phyloP scores from a whole-genome alignment of 2,329 filamentous ascomycete species.

The Seiridium cupressi region DNA sequence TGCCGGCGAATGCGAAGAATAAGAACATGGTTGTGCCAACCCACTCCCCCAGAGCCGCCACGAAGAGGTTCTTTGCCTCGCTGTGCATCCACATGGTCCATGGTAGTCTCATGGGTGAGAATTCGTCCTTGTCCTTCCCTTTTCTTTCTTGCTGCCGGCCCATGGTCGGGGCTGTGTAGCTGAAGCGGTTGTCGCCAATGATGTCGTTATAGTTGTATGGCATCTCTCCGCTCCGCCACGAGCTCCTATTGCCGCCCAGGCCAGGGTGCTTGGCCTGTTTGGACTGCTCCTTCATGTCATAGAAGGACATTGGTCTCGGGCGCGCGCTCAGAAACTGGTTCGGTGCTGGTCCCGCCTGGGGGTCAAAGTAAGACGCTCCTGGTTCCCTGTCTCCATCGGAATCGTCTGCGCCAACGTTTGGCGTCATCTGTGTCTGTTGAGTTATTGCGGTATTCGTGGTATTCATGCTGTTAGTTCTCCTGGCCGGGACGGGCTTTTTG shows the following conservation, averaged over 20 bases:
- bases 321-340: constrained; percentile 9
- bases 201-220: constrained; percentile 14
- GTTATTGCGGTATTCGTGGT: background rate
- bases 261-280: constrained; percentile 1
- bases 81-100: constrained; percentile 46
- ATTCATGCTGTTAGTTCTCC: constrained; percentile 6
- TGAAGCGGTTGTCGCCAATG: constrained; percentile 12
- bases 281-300: constrained; percentile 15
- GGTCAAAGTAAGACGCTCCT: constrained; percentile 1
- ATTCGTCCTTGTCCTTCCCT: background rate
- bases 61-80: constrained; percentile 41
- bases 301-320: constrained; percentile 14
- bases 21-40: constrained; percentile 42
- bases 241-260: background rate
- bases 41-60: constrained; percentile 34
- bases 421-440: background rate
- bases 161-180: constrained; percentile 11
- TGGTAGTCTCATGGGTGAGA: constrained; percentile 34
- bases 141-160: background rate
- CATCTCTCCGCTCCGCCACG: constrained; percentile 15
- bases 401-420: background rate
- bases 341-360: constrained; percentile 1
- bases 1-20: constrained; percentile 41
- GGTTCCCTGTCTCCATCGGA: background rate
- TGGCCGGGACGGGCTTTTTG: background rate